phyloP scores from a whole-genome alignment of 768 basidiomycete species.

The Russula earlei region DNA sequence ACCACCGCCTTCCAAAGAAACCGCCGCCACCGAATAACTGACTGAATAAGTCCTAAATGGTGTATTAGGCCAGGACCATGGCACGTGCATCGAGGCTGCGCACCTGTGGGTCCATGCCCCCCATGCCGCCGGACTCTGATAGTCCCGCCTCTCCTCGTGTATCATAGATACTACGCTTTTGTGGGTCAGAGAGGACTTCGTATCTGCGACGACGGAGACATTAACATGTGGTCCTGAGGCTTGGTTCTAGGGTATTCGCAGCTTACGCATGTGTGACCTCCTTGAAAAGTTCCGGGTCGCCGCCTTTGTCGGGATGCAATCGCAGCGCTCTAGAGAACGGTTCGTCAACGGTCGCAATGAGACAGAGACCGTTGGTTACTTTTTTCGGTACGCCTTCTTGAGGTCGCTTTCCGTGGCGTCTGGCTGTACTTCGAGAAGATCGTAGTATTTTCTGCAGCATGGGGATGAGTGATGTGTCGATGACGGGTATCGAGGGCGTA shows the following conservation, averaged over 20 bases:
- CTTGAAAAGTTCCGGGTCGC: conserved; percentile 95
- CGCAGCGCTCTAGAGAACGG: conserved; percentile 54
- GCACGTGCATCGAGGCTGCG: conserved; percentile 21
- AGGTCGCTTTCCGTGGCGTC: conserved; percentile 75
- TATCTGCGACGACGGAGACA: conserved; percentile 46
- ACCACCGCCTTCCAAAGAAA: conserved; percentile 61
- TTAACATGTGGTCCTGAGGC: conserved; percentile 10
- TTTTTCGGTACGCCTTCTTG: conserved; percentile 94
- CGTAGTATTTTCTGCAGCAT: conserved; percentile 70
- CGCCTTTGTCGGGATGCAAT: conserved; percentile 89
- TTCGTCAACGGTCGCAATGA: background rate
- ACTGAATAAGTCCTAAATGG: conserved; percentile 79
- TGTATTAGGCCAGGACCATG: background rate
- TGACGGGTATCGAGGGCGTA: conserved; percentile 27
- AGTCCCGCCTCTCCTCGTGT: conserved; percentile 87
- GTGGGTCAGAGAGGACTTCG: conserved; percentile 83
- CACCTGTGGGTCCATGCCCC: conserved; percentile 94
- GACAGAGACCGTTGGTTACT: conserved; percentile 36
- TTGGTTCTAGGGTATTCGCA: conserved; percentile 5
- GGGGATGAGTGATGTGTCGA: background rate
- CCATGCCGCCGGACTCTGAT: conserved; percentile 79
- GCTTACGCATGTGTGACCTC: conserved; percentile 92
- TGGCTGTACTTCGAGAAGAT: conserved; percentile 79
- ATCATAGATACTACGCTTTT: conserved; percentile 79
- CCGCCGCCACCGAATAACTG: conserved; percentile 85